phyloP scores from a whole-genome alignment of 345 rosid genomes.

The Linum tenue region DNA sequence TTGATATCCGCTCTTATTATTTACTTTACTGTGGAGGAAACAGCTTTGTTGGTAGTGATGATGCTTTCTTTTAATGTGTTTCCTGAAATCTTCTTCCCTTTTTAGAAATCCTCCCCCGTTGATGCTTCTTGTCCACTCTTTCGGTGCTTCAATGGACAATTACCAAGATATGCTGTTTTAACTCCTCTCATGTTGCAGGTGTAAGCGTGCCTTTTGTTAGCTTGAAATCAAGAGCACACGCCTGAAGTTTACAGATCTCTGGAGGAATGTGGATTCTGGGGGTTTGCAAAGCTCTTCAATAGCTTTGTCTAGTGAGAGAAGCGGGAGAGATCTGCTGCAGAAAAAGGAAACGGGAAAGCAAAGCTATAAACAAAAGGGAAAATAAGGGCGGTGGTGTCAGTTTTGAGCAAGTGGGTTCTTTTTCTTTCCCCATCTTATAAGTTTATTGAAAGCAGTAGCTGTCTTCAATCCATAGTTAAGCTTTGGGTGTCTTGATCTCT shows the following conservation, averaged over 20 bases:
- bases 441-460: constrained; percentile 27
- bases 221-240: constrained; percentile 15
- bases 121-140: constrained; percentile 41
- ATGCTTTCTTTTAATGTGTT: constrained; percentile 9
- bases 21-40: constrained; percentile 11
- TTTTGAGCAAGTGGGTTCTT: constrained; percentile 52
- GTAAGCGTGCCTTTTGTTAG: constrained; percentile 8
- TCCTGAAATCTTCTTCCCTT: constrained; percentile 3
- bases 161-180: constrained; percentile 29
- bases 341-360: constrained; percentile 16
- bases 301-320: constrained; percentile 18
- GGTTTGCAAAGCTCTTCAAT: constrained; percentile 19
- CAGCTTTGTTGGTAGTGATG: constrained; percentile 37
- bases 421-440: constrained; percentile 22
- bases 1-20: not conserved
- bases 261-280: constrained; percentile 25
- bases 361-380: constrained; percentile 21
- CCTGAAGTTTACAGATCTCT: constrained; percentile 13
- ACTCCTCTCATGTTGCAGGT: constrained; percentile 28
- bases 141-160: constrained; percentile 34
- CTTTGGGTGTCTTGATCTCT: constrained; percentile 27
- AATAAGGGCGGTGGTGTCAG: constrained; percentile 48
- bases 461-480: constrained; percentile 30
- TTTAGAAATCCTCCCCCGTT: constrained; percentile 30
- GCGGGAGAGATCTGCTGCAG: constrained; percentile 23